These are phyloP conservation scores for Candida krabiensis DNA, from an alignment of 805 yeast genomes.

Conservation along the genomic window DNA sequence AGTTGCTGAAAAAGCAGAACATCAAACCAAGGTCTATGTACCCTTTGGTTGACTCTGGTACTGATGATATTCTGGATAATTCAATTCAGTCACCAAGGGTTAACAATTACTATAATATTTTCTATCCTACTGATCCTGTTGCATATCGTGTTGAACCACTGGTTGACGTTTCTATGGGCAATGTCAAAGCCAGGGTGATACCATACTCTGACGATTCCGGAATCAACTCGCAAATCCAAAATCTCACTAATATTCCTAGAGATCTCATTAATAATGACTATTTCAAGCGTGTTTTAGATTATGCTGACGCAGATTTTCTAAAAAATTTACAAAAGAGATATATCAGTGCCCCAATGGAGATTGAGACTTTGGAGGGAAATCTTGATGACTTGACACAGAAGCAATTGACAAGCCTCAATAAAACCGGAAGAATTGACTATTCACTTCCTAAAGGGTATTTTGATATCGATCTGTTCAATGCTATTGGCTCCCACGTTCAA, in stretches of 20 bases:
- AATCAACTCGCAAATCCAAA: conserved; percentile 38
- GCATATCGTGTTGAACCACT: conserved; percentile 90
- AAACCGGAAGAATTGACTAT: conserved; percentile 80
- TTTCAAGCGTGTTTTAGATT: conserved; percentile 18
- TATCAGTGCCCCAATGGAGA: conserved; percentile 1
- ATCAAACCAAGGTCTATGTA: conserved; percentile 43
- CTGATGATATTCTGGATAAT: conserved; percentile 10
- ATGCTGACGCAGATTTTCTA: conserved; percentile 7
- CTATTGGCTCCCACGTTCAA: conserved; percentile 83
- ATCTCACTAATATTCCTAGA: conserved; percentile 18
- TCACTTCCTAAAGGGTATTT: conserved; percentile 73
- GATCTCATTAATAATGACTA: conserved; percentile 29
- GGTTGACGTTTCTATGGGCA: conserved; percentile 48
- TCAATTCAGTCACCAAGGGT: conserved; percentile 51
- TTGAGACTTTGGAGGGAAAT: too few relatives aligned
- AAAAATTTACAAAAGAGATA: background rate
- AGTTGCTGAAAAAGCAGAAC: conserved; percentile 63
- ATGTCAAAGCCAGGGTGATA: conserved; percentile 53
- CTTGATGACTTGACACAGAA: conserved; percentile 33
- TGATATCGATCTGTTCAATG: conserved; percentile 76
- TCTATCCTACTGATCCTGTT: conserved; percentile 90
- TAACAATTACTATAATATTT: conserved; percentile 72
- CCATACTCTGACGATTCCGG: conserved; percentile 52
- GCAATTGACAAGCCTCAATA: conserved; percentile 51
- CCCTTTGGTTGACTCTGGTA: conserved; percentile 7